A percentile compares a stretch with the other conserved stretches of the same genome.
These are phyloP conservation scores for Fusarium chuoi DNA, from an alignment of 2,329 filamentous ascomycete genomes.

Conservation along the genomic window DNA sequence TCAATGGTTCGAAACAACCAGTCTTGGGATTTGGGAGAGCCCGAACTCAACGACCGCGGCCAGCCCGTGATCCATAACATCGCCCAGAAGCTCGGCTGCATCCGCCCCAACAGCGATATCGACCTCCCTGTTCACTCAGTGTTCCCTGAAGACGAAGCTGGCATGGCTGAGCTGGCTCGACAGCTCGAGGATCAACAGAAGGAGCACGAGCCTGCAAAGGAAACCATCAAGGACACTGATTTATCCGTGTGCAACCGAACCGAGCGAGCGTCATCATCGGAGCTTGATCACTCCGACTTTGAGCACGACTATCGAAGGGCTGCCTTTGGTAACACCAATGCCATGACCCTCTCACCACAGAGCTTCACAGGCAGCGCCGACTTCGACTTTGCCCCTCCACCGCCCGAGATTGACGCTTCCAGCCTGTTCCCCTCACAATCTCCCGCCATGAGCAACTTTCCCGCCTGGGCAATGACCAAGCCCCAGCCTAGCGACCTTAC, in stretches of 20 bases:
- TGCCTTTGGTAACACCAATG: slow-evolving; percentile 56
- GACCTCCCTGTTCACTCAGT: slow-evolving; percentile 67
- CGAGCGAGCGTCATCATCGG: slow-evolving; percentile 65
- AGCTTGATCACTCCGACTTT: slow-evolving; percentile 65
- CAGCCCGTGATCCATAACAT: slow-evolving; percentile 74
- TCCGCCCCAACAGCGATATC: slow-evolving; percentile 70
- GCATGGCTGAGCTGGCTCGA: slow-evolving; percentile 65
- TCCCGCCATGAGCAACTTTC: slow-evolving; percentile 48
- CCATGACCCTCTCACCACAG: slow-evolving; percentile 63
- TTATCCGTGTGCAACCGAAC: slow-evolving; percentile 44
- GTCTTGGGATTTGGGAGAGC: slow-evolving; percentile 70
- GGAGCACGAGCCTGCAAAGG: slow-evolving; percentile 51
- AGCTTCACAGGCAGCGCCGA: slow-evolving; percentile 57
- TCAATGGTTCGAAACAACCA: slow-evolving; percentile 69
- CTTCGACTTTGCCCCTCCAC: slow-evolving; percentile 51
- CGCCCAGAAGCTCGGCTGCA: slow-evolving; percentile 71
- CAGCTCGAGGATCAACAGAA: slow-evolving; percentile 62
- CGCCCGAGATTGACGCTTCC: slow-evolving; percentile 47
- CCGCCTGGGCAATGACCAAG: slow-evolving; percentile 47
- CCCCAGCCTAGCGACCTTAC: slow-evolving; percentile 43
- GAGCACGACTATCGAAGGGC: slow-evolving; percentile 64
- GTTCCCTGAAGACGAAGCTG: slow-evolving; percentile 71
- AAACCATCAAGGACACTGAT: slow-evolving; percentile 40
- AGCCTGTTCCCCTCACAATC: slow-evolving; percentile 51
- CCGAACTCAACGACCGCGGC: slow-evolving; percentile 70